A percentile compares a stretch with the other conserved stretches of the same genome.
Conservation (phyloP, 148 eudicot species). For the Rhododendron ferrugineum region DNA sequence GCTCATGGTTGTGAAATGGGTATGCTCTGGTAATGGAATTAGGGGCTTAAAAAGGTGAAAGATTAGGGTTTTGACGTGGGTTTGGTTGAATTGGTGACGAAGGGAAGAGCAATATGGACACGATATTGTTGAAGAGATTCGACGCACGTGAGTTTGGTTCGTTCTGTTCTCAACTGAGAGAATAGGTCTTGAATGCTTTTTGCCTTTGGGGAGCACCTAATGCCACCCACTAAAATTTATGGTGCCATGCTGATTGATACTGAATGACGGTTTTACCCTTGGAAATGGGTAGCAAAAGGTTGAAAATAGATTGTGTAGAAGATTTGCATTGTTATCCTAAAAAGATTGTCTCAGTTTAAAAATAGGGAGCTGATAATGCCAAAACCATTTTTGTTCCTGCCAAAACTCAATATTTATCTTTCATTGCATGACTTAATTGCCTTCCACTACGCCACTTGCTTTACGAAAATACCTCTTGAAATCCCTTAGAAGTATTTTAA, state of each 20-base stretch:
- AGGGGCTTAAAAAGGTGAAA: neutral
- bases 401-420: too few species aligned
- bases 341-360: too few species aligned
- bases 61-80: neutral
- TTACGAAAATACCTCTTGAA: too few species aligned
- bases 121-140: neutral
- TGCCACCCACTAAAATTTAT: neutral
- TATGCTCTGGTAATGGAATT: neutral
- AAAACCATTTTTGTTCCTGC: too few species aligned
- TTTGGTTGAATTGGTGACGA: too few species aligned
- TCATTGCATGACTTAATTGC: too few species aligned
- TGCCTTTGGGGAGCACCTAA: neutral
- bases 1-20: constrained; percentile 17
- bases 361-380: too few species aligned
- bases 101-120: neutral
- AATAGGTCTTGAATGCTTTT: neutral
- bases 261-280: neutral
- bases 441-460: too few species aligned
- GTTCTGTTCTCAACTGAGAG: neutral
- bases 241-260: neutral
- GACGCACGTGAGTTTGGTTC: neutral
- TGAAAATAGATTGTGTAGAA: too few species aligned
- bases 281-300: too few species aligned
- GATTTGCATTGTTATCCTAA: too few species aligned
- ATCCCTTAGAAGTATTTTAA: too few species aligned